Evolutionary conservation across 805 yeast species (phyloP), one percentile per base, ranked within the genome.

Genomic region (Yamadazyma akitaensis): DNA sequence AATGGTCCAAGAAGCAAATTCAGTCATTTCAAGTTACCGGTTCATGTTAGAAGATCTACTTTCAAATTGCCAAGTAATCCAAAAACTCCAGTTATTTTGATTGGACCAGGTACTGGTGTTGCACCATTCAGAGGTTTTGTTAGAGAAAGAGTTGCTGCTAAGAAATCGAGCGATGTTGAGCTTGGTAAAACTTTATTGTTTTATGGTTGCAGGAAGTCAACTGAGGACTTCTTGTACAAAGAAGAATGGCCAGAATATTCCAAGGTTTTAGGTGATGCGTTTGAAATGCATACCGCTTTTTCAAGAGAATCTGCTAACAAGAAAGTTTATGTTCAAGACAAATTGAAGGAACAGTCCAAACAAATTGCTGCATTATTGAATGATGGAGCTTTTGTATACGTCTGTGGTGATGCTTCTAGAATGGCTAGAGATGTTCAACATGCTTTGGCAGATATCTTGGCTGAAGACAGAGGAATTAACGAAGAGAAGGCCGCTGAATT

Each of bases 61-160:
- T 94, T 92, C 76, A 91, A 90, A 73, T 76, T 94, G 53, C 99
- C 99, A 17, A 76, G 90, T 7, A 88, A 88, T 61, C 85, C 95
- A 28, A 67, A 79, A 2, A 81, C 84, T 28, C 97, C 98, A 14
- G 77, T 92, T 18, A 89, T 92, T 58, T 80, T 91, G 85, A 78
- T 92, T 60, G 99, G 99, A 25, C 98, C 99, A 39, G 99, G 99
- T 54, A 94, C 99, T 2, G 99, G 99, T 65, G 92, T 92, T 42
- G 98, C 99, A 9, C 99, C 99, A 51, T 88, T 94, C 75, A 84
- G 99, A 72, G 99, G 96, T 3, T 92, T 92, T 56, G 68, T 92
- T 32, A 83, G 95, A 71, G 99, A 92, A 63, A 84, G 91, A 59
- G 86, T 83, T n/a, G 54, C 80, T 66, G 47, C 65, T 65, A 44